Conservation (phyloP, 257 asterid species). For the Nicotiana otophora region DNA sequence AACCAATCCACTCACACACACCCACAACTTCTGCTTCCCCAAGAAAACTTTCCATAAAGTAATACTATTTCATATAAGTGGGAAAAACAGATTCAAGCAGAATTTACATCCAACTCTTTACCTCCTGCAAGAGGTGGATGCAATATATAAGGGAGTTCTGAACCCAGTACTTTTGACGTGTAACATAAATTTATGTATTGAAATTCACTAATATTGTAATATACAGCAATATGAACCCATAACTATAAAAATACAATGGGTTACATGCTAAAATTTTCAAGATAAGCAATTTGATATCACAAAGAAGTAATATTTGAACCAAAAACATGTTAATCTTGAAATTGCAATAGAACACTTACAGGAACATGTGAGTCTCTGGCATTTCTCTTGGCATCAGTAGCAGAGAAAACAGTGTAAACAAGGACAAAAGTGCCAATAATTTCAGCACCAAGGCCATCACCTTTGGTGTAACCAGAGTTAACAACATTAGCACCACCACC, state of each 20-base stretch:
- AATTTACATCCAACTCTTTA: not conserved
- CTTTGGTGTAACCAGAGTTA: constrained; percentile 58
- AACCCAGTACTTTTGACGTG: no score
- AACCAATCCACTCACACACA: not conserved
- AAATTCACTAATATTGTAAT: no score
- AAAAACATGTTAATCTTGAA: not conserved
- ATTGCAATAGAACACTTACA: constrained; percentile 20
- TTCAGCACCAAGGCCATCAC: constrained; percentile 62
- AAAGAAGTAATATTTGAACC: not conserved
- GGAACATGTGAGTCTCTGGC: constrained; percentile 80
- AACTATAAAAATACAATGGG: no score
- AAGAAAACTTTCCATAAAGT: not conserved
- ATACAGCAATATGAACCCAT: no score
- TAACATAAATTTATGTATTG: no score
- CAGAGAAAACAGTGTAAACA: constrained; percentile 72
- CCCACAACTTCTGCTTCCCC: not conserved
- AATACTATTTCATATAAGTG: not conserved
- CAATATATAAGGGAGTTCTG: no score
- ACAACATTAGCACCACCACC: constrained; percentile 61
- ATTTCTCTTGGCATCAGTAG: constrained; percentile 73
- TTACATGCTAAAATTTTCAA: no score
- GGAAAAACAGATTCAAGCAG: not conserved
- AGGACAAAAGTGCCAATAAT: constrained; percentile 68
- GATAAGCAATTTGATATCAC: not conserved
- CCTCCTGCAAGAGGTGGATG: not conserved